Percentiles rank a stretch among this genome's conserved stretches.
Conservation (phyloP, 1,139 yeast species). For the Candida sp. region DNA sequence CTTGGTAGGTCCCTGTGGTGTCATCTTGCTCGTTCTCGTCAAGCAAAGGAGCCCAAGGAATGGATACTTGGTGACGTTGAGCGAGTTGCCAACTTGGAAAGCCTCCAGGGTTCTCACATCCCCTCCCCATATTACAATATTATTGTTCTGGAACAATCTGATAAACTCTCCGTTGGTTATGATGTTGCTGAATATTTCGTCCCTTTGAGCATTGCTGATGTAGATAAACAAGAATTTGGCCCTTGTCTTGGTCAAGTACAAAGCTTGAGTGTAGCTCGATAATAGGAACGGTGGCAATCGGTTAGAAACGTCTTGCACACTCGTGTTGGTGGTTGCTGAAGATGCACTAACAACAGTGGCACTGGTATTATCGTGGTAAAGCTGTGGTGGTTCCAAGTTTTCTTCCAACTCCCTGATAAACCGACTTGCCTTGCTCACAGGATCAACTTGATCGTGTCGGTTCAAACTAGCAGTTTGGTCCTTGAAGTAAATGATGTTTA, state of each 20-base stretch:
- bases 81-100: slow-evolving; percentile 78
- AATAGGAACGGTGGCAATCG: slow-evolving; percentile 56
- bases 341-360: background rate
- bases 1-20: slow-evolving; percentile 61
- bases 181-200: slow-evolving; percentile 57
- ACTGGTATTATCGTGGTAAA: background rate
- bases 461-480: slow-evolving; percentile 15
- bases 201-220: slow-evolving; percentile 76
- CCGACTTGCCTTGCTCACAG: slow-evolving; percentile 37
- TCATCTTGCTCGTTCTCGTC: slow-evolving; percentile 58
- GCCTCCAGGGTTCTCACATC: slow-evolving; percentile 82
- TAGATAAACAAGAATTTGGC: slow-evolving; percentile 76
- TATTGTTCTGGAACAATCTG: slow-evolving; percentile 48
- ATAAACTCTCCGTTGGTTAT: slow-evolving; percentile 59
- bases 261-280: slow-evolving; percentile 81
- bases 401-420: slow-evolving; percentile 43
- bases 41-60: slow-evolving; percentile 71
- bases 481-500: slow-evolving; percentile 32
- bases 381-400: slow-evolving; percentile 23
- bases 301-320: background rate
- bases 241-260: slow-evolving; percentile 66
- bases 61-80: slow-evolving; percentile 79
- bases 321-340: background rate
- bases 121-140: slow-evolving; percentile 85
- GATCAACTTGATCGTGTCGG: slow-evolving; percentile 21